These are phyloP conservation scores for Neonectria ditissima DNA, from an alignment of 2,329 filamentous ascomycete genomes.

Conservation along the genomic window DNA sequence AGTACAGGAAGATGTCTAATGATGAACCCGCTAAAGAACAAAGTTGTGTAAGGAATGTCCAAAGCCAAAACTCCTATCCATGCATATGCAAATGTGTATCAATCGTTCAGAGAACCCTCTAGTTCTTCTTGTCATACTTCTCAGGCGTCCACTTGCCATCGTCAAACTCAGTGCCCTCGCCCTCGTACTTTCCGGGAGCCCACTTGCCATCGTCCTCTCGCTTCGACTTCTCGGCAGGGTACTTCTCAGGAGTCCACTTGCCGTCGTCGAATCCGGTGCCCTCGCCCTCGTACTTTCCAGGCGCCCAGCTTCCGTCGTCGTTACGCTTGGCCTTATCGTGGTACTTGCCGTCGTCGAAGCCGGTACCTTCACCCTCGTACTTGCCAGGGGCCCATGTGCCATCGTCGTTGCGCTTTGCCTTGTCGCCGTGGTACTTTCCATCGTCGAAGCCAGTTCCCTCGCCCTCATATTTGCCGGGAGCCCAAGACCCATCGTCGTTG, in stretches of 20 bases:
- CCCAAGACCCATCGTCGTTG: conserved; percentile 10
- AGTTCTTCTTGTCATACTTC: conserved; percentile 1
- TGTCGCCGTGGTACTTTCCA: not conserved
- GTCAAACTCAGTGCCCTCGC: conserved; percentile 7
- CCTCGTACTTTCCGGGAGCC: conserved; percentile 30
- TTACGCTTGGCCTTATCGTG: conserved; percentile 13
- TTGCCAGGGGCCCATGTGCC: conserved; percentile 20
- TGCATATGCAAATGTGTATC: not conserved
- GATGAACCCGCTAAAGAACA: not conserved
- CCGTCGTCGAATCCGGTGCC: conserved; percentile 17
- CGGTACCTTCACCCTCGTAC: conserved; percentile 25
- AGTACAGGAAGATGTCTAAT: not conserved
- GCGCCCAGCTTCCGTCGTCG: conserved; percentile 5
- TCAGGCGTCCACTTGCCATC: conserved; percentile 12
- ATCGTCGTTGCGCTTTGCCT: not conserved
- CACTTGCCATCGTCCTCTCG: not conserved
- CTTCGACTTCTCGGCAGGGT: not conserved
- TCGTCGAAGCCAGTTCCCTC: conserved; percentile 2
- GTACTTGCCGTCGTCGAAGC: conserved; percentile 16
- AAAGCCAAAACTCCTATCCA: not conserved
- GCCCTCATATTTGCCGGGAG: conserved; percentile 20
- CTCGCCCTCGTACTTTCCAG: conserved; percentile 14
- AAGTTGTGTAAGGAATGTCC: not conserved
- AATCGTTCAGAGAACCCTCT: not conserved
- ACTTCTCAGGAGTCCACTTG: conserved; percentile 6